Base-by-base conservation (phyloP, 225 moss, liverwort and hornwort species). In the Pseudoscleropodium purum region DNA sequence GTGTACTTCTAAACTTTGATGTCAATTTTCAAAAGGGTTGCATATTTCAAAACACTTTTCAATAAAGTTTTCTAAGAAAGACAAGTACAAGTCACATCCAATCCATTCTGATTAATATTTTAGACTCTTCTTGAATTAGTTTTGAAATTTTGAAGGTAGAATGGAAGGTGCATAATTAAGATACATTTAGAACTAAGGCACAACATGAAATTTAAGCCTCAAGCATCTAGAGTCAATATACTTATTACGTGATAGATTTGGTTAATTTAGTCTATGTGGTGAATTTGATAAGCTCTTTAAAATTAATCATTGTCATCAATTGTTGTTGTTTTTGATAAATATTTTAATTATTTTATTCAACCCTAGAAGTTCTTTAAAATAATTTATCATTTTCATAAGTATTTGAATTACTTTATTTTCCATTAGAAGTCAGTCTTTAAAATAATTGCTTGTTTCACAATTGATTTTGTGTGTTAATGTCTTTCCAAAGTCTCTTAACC, bases 11-110 rank as follows among this genome's bases (percentile, higher is more conserved):
- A n/a, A n/a, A 4, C n/a, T 23, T 23, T n/a, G 12, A 68, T 68
- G 13, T 12, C 1, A 4, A 3, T 68, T 37, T 68, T 23, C 68
- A 68, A 68, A 2, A 37, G 0, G 6, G 12, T 21, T 37, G 6
- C 0, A 37, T 6, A 37, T 3, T 37, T 4, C 68, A 68, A 68
- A 37, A 11, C 4, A 37, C 37, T 68, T 68, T 68, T 21, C 0
- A 21, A 68, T 7, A 4, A 4, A n/a, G 12, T 68, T n/a, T 68
- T n/a, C 1, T 4, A n/a, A 7, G 0, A 13, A n/a, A 13, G 13
- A 68, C 13, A 23, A 12, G 12, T 13, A 12, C 4, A n/a, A 23
- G 23, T n/a, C 6, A n/a, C n/a, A 68, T n/a, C 6, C n/a, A 68
- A 21, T 23, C 12, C 1, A 68, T 6, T 37, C n/a, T 21, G 21